Evolutionary conservation across 345 rosid species (phyloP), one percentile per base, ranked within the genome.

Genomic region (Eucalyptus curtisii): DNA sequence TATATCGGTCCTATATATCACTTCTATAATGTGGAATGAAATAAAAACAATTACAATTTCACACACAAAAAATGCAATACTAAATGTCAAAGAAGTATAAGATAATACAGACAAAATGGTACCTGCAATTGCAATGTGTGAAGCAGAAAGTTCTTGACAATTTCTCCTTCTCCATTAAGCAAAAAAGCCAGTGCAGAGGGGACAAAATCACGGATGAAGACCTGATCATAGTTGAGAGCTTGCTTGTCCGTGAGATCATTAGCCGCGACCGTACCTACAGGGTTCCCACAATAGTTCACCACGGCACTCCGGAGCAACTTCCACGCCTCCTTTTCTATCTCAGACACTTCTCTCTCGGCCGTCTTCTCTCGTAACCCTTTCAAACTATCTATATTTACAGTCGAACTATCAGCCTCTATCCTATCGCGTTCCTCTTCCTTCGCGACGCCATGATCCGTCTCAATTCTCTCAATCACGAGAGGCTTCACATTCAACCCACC

Each of bases 81-180:
- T 27, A 86, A 49, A 86, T n/a, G 87, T 44, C 40, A 5, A 31
- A 86, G 44, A 50, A 6, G 10, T 90, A 91, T 37, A 59, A 59
- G 52, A 48, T 88, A 7, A 64, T 57, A 59, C 24, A 81, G 91
- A 86, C 13, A 40, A 68, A 17, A 71, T 71, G 79, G 87, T 95
- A 97, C 99, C 99, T 97, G 99, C 86, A 97, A 93, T 90, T 97
- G 99, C 95, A 97, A 89, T 49, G 99, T 96, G 90, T 93, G 96
- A 90, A 97, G 98, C 85, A 97, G 97, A 93, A 97, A 97, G 90
- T 96, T 96, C 93, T 96, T 96, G n/a, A 96, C 98, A 59, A 97
- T 96, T 90, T 95, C 99, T 30, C 87, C 92, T 84, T 97, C 99
- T 55, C 99, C 99, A 89, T 94, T 94, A 81, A 97, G 98, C 95